Percentiles rank a stretch among this genome's conserved stretches.
These are phyloP conservation scores for Cystofilobasidium capitatum DNA, from an alignment of 768 basidiomycete genomes.

Conservation along the genomic window DNA sequence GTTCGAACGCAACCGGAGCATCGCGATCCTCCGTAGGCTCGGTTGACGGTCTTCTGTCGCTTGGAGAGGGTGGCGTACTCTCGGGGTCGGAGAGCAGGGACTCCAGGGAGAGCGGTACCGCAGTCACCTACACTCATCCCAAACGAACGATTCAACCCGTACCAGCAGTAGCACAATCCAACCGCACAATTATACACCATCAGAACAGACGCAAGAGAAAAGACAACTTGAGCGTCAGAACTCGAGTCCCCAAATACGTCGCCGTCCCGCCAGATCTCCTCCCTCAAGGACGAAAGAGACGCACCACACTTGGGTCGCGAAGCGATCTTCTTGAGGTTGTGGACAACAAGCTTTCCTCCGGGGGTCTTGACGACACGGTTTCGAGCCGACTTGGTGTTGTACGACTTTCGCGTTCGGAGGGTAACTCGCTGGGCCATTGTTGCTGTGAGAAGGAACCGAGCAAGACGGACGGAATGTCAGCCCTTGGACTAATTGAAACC, in stretches of 20 bases:
- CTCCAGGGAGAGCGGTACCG: slow-evolving; percentile 83
- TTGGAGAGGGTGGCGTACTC: slow-evolving; percentile 93
- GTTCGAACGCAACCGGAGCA: slow-evolving; percentile 64
- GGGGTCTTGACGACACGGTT: slow-evolving; percentile 95
- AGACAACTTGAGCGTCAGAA: no score
- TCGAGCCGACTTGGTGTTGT: slow-evolving; percentile 96
- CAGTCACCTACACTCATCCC: slow-evolving; percentile 96
- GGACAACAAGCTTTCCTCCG: slow-evolving; percentile 83
- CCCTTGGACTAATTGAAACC: neutral
- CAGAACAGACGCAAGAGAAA: neutral
- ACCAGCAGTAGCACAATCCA: neutral
- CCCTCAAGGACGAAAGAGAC: neutral
- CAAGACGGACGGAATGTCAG: neutral
- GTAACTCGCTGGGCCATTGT: slow-evolving; percentile 98
- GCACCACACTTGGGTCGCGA: slow-evolving; percentile 37
- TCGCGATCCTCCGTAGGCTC: slow-evolving; percentile 95
- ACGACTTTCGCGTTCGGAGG: slow-evolving; percentile 93
- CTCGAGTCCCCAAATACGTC: no score
- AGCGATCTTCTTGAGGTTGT: slow-evolving; percentile 91
- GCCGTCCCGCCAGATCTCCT: no score
- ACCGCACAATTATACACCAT: neutral
- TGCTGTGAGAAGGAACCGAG: slow-evolving; percentile 14
- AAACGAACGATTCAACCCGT: slow-evolving; percentile 31
- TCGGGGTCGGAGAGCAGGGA: slow-evolving; percentile 90
- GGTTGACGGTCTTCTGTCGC: slow-evolving; percentile 88